Evolutionary conservation across 2,329 filamentous ascomycete genomes (phyloP).

Genomic region (Cyphellophora europaea): DNA sequence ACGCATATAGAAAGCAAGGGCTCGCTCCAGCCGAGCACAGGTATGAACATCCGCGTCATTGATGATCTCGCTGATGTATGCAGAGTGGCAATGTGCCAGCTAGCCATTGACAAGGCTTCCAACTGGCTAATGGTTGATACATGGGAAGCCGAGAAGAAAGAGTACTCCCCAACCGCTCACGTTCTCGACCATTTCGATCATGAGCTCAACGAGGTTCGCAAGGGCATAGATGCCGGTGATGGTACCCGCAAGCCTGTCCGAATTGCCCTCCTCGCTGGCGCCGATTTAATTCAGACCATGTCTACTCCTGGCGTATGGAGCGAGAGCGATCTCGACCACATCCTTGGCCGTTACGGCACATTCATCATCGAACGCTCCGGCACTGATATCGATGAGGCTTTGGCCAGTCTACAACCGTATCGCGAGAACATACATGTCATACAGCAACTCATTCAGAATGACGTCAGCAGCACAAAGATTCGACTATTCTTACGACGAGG

Average conservation of each 20-base stretch:
- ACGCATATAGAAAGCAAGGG: conserved; percentile 71
- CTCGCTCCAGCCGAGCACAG: conserved; percentile 64
- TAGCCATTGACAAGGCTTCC: conserved; percentile 66
- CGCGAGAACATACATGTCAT: conserved; percentile 83
- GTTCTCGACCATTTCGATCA: conserved; percentile 87
- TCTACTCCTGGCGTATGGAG: conserved; percentile 68
- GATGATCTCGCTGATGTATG: conserved; percentile 1
- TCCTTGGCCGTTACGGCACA: conserved; percentile 71
- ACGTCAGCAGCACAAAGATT: conserved; percentile 75
- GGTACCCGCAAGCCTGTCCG: conserved; percentile 60
- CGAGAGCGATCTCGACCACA: conserved; percentile 74
- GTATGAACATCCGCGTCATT: conserved; percentile 21
- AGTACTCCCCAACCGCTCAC: conserved; percentile 80
- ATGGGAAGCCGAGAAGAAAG: conserved; percentile 76
- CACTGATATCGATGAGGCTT: conserved; percentile 79
- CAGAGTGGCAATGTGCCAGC: conserved; percentile 73
- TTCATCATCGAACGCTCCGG: conserved; percentile 84
- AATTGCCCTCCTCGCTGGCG: conserved; percentile 74
- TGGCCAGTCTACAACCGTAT: conserved; percentile 72
- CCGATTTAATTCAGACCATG: conserved; percentile 66
- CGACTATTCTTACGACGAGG: conserved; percentile 68
- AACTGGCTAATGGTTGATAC: conserved; percentile 80
- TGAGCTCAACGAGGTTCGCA: conserved; percentile 72
- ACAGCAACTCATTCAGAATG: conserved; percentile 77
- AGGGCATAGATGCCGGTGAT: conserved; percentile 61